A percentile compares a stretch with the other conserved stretches of the same genome.
These are phyloP conservation scores for Stromatinia cepivora DNA, from an alignment of 2,329 filamentous ascomycete species.

Conservation along the genomic window DNA sequence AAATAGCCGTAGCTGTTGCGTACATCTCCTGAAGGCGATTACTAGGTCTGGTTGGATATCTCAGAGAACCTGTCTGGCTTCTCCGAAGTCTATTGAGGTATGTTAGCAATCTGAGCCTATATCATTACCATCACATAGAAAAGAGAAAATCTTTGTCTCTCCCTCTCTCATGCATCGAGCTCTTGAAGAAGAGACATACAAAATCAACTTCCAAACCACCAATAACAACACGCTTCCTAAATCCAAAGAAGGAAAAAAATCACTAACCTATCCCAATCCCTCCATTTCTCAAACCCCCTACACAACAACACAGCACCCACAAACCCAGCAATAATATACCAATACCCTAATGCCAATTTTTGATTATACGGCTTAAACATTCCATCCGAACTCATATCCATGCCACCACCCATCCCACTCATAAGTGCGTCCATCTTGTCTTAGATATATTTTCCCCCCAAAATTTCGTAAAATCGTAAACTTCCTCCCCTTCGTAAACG, in stretches of 20 bases:
- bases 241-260: neutral
- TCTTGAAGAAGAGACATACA: neutral
- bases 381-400: conserved; percentile 39
- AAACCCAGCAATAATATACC: conserved; percentile 57
- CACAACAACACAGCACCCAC: conserved; percentile 31
- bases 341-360: conserved; percentile 55
- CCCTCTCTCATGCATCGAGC: neutral
- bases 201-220: neutral
- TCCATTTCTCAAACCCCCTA: conserved; percentile 29
- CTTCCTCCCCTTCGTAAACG: neutral
- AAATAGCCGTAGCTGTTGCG: conserved; percentile 59
- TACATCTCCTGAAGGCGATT: conserved; percentile 51
- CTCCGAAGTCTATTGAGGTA: conserved; percentile 47
- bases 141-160: neutral
- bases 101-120: neutral
- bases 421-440: conserved; percentile 25
- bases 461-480: neutral
- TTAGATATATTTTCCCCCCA: neutral
- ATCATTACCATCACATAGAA: neutral
- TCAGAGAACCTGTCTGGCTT: conserved; percentile 41
- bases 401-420: conserved; percentile 27
- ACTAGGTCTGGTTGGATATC: conserved; percentile 54
- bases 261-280: conserved; percentile 34
- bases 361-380: conserved; percentile 50
- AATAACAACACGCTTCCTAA: neutral